Conservation (phyloP, 2,329 filamentous ascomycete genomes). For the Penicillium sp. region DNA sequence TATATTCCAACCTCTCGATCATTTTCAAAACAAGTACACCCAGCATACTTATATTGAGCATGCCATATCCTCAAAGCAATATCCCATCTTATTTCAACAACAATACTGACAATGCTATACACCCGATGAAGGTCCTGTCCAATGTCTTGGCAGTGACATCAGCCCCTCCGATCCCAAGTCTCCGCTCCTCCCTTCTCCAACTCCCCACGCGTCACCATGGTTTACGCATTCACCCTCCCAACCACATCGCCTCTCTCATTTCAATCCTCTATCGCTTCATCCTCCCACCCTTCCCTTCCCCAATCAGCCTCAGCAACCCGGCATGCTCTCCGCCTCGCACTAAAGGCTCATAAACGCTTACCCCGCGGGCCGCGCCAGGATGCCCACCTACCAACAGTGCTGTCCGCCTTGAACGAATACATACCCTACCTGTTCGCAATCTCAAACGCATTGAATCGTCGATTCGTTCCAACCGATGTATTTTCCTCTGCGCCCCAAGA, state of each 20-base stretch:
- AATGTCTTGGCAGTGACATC: conserved; percentile 6
- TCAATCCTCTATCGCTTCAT: conserved; percentile 70
- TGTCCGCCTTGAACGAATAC: conserved; percentile 71
- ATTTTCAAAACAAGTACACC: no score
- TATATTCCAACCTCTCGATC: no score
- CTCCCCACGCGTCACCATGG: conserved; percentile 59
- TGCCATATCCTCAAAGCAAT: no score
- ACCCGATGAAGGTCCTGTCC: neutral
- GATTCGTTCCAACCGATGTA: neutral
- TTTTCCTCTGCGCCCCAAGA: neutral
- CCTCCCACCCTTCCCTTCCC: conserved; percentile 85
- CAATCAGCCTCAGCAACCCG: conserved; percentile 79
- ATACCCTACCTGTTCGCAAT: conserved; percentile 80
- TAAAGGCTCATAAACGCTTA: conserved; percentile 91
- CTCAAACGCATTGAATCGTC: conserved; percentile 64
- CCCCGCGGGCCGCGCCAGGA: conserved; percentile 64
- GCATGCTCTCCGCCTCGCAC: conserved; percentile 73
- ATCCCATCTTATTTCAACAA: no score
- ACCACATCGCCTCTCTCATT: conserved; percentile 88
- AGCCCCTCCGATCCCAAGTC: neutral
- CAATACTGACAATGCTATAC: neutral
- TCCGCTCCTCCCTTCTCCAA: conserved; percentile 16
- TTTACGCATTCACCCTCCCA: conserved; percentile 82
- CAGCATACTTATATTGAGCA: no score
- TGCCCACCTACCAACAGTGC: conserved; percentile 67